phyloP scores from a whole-genome alignment of 2,329 filamentous ascomycete species.

The Aciculosporium take region DNA sequence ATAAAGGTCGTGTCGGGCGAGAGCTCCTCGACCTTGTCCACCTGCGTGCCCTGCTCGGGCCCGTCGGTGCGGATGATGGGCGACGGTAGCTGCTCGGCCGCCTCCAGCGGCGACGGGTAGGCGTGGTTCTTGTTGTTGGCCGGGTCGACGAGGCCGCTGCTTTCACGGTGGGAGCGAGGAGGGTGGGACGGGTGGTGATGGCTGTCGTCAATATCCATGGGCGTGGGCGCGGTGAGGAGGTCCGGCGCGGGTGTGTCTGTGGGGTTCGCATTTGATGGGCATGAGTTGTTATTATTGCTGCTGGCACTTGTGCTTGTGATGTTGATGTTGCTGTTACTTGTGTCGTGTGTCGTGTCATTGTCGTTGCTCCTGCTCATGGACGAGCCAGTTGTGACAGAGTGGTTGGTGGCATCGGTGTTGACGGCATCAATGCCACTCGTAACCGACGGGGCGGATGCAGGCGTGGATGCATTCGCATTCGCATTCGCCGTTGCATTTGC shows the following conservation, averaged over 20 bases:
- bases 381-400: neutral
- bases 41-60: constrained; percentile 48
- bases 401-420: neutral
- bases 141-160: constrained; percentile 18
- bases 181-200: constrained; percentile 20
- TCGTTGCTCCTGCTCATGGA: neutral
- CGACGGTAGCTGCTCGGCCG: constrained; percentile 38
- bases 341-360: constrained; percentile 21
- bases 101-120: constrained; percentile 50
- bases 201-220: constrained; percentile 42
- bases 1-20: constrained; percentile 46
- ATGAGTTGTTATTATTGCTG: constrained; percentile 25
- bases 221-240: constrained; percentile 21
- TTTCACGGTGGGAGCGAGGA: constrained; percentile 8
- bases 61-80: constrained; percentile 43
- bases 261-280: neutral
- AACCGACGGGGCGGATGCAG: constrained; percentile 17
- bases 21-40: constrained; percentile 49
- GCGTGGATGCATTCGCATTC: constrained; percentile 16
- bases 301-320: no score
- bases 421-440: constrained; percentile 11
- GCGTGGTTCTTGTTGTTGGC: constrained; percentile 33
- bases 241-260: constrained; percentile 25
- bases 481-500: no score
- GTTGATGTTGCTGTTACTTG: neutral